Conservation (phyloP, 305 asterid species). For the Solanum chacoense region DNA sequence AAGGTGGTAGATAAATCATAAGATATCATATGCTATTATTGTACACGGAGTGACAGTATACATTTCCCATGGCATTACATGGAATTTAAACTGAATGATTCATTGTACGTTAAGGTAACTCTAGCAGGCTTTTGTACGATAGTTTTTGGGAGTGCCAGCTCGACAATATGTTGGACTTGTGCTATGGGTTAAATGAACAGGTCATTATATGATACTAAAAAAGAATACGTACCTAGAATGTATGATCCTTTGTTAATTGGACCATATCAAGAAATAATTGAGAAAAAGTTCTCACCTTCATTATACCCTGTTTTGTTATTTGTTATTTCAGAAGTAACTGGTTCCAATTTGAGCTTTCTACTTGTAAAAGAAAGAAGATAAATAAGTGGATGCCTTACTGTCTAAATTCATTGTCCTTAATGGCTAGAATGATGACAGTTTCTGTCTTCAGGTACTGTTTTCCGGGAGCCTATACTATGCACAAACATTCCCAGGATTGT, state of each 20-base stretch:
- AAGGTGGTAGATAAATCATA: not conserved
- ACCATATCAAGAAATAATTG: not conserved
- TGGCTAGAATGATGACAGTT: conserved; percentile 3
- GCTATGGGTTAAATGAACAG: not conserved
- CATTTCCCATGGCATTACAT: not conserved
- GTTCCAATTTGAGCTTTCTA: not conserved
- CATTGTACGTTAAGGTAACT: not conserved
- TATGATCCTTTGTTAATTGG: not conserved
- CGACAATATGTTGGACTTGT: not conserved
- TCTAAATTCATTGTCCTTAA: not conserved
- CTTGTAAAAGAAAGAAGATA: not conserved
- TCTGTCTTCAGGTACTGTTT: conserved; percentile 61
- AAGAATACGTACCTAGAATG: not conserved
- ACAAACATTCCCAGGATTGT: conserved; percentile 61
- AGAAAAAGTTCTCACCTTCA: not conserved
- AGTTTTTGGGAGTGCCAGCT: not conserved
- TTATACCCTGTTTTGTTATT: not conserved
- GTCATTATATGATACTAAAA: not conserved
- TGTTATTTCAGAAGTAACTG: not conserved
- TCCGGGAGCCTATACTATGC: conserved; percentile 86
- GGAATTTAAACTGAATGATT: not conserved
- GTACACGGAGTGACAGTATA: not conserved
- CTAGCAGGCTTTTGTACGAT: not conserved
- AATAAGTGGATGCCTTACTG: not conserved
- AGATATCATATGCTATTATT: not conserved